Base-by-base conservation (phyloP, 768 basidiomycete species). In the Galerina sulciceps region DNA sequence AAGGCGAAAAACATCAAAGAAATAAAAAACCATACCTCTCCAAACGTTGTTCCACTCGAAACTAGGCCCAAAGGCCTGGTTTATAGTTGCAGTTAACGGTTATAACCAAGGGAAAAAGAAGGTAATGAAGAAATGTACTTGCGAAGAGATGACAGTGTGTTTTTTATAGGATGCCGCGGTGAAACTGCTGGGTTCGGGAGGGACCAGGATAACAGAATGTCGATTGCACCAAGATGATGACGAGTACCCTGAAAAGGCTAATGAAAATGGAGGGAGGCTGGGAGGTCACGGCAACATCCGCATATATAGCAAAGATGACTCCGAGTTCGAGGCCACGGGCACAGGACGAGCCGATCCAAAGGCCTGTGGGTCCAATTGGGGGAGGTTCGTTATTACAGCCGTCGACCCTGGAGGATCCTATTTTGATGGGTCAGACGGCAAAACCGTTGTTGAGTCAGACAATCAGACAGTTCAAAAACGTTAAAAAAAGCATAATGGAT, bases 211-310 rank as follows among this genome's bases (percentile, higher is more conserved):
- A 37, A 37, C 18, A 51, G 26, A 36, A 31, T 37, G 18, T 10
- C 40, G 47, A 35, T 57, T 50, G 40, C 41, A 53, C 49, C 57
- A 43, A 48, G 43, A 46, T 48, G 42, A 50, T 38, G 53, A 36
- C 53, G 55, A 58, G 15, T 31, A 31, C 40, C 59, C 54, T 60
- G 48, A 48, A 58, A 59, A 55, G 53, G 55, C 57, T 55, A 63
- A 58, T 55, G 49, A 52, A 58, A 56, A 55, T 17, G 46, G 40
- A 45, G 37, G 51, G 26, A 31, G 26, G 8, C 26, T 8, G 26
- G 26, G 56, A 41, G 52, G 46, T 53, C 10, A 59, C 55, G 55
- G 52, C 55, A 59, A 53, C 62, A 26, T 51, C 58, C 62, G 42
- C 58, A 53, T 48, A 48, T 10, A 43, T 55, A 31, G 55, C 50